phyloP scores from a whole-genome alignment of 805 yeast genomes.

The Komagataella kurtzmanii region DNA sequence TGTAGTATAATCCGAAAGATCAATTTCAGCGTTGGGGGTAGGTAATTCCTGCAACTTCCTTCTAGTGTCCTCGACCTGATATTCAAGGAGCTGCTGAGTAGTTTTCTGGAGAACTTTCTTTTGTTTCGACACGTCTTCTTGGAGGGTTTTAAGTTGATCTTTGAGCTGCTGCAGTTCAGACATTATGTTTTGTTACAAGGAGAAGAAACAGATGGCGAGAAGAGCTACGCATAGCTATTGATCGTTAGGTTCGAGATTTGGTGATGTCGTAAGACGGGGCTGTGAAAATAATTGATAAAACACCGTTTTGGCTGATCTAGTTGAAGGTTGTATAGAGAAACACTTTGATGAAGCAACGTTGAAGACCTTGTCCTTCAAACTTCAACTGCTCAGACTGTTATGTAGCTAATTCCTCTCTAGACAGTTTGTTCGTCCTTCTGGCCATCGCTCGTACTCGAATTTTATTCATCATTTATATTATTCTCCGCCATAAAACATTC shows the following conservation, averaged over 20 bases:
- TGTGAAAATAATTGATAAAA: background rate
- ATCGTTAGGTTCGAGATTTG: background rate
- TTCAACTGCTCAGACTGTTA: background rate
- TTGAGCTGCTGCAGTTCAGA: conserved; percentile 12
- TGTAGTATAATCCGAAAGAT: conserved; percentile 49
- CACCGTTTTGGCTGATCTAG: background rate
- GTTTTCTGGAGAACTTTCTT: conserved; percentile 54
- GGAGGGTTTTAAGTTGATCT: conserved; percentile 36
- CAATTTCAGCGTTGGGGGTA: conserved; percentile 15
- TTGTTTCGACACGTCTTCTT: conserved; percentile 49
- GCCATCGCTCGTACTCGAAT: background rate
- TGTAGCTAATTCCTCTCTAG: background rate
- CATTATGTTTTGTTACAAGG: background rate
- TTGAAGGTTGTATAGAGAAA: background rate
- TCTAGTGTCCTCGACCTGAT: conserved; percentile 48
- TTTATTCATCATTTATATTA: background rate
- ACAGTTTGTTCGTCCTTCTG: background rate
- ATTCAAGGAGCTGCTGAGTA: conserved; percentile 62
- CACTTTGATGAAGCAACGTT: background rate
- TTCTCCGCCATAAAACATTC: background rate
- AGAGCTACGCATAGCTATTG: too few relatives aligned
- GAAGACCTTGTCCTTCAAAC: background rate
- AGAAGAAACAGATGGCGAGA: background rate
- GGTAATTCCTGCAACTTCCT: conserved; percentile 9
- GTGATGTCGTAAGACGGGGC: background rate